Percentiles rank a stretch among this genome's conserved stretches.
Evolutionary conservation across 257 asterid genomes (phyloP).

Genomic region (Fraxinus quadrangulata): DNA sequence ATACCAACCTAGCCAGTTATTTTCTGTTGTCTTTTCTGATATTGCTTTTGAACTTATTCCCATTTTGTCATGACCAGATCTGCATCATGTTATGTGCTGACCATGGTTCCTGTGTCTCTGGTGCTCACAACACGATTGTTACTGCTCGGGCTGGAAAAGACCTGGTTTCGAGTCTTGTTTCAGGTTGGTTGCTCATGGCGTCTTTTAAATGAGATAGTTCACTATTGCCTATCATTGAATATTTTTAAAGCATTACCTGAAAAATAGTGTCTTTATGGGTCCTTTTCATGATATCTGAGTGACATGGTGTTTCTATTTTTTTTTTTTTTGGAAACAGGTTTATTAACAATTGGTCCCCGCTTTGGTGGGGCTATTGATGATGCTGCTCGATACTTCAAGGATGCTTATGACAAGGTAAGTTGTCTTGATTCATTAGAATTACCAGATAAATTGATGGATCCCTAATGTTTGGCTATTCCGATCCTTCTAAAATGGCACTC

Average conservation of each 20-base stretch:
- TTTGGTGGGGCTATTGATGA: slow-evolving; percentile 99
- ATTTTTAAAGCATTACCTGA: background rate
- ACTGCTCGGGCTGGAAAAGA: slow-evolving; percentile 99
- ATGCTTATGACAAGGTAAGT: slow-evolving; percentile 88
- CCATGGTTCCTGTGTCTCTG: slow-evolving; percentile 99
- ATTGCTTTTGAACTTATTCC: slow-evolving; percentile 10
- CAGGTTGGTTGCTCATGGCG: slow-evolving; percentile 50
- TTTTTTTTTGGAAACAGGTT: slow-evolving; percentile 52
- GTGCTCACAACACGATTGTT: slow-evolving; percentile 97
- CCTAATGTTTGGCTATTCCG: slow-evolving; percentile 3
- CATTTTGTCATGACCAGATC: slow-evolving; percentile 52
- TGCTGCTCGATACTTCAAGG: slow-evolving; percentile 99
- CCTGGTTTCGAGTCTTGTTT: slow-evolving; percentile 93
- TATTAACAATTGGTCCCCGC: slow-evolving; percentile 96
- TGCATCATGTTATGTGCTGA: slow-evolving; percentile 99
- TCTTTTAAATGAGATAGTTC: background rate
- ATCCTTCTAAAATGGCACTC: slow-evolving; percentile 14
- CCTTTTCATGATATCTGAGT: slow-evolving; percentile 24
- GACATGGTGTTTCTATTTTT: slow-evolving; percentile 10
- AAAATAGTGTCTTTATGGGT: slow-evolving; percentile 9
- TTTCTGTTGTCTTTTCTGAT: background rate
- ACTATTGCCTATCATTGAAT: background rate
- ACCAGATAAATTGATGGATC: background rate
- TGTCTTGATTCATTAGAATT: slow-evolving; percentile 24
- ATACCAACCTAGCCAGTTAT: background rate